These are phyloP conservation scores for Cydonia oblonga DNA, from an alignment of 331 rosid species.

Conservation along the genomic window DNA sequence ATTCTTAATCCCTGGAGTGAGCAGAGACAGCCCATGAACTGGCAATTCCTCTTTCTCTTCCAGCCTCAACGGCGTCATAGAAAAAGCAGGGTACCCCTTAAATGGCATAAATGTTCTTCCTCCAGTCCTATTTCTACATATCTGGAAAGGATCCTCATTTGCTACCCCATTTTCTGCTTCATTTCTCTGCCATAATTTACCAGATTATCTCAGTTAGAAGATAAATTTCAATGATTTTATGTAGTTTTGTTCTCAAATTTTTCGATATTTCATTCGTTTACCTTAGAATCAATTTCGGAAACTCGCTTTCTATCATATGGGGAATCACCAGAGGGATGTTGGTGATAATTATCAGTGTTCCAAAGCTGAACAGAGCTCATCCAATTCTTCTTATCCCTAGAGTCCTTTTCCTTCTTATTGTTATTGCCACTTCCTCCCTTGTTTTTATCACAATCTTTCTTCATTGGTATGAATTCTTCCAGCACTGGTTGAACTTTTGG, in stretches of 20 bases:
- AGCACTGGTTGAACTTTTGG: conserved; percentile 46
- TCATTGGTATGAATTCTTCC: conserved; percentile 81
- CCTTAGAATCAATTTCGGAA: conserved; percentile 30
- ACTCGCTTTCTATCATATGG: conserved; percentile 14
- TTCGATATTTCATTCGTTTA: conserved; percentile 12
- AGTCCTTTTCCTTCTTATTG: conserved; percentile 33
- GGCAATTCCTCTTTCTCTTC: conserved; percentile 47
- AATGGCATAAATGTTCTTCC: conserved; percentile 50
- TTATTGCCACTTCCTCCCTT: conserved; percentile 14
- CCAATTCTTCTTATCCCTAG: conserved; percentile 82
- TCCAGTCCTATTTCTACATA: conserved; percentile 34
- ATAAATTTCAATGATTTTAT: background rate
- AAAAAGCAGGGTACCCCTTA: conserved; percentile 34
- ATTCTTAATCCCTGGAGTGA: conserved; percentile 40
- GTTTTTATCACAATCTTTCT: conserved; percentile 41
- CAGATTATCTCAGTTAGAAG: background rate
- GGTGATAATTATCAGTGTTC: conserved; percentile 31
- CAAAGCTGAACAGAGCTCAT: conserved; percentile 99
- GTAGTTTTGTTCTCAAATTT: conserved; percentile 2
- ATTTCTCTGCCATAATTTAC: conserved; percentile 27
- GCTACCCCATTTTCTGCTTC: conserved; percentile 31
- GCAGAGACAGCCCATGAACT: conserved; percentile 51
- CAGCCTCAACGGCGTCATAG: conserved; percentile 15
- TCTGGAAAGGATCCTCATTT: conserved; percentile 39
- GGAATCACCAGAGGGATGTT: conserved; percentile 12